phyloP scores from a whole-genome alignment of 176 grass and related monocot species.

The Bonia amplexicaulis region DNA sequence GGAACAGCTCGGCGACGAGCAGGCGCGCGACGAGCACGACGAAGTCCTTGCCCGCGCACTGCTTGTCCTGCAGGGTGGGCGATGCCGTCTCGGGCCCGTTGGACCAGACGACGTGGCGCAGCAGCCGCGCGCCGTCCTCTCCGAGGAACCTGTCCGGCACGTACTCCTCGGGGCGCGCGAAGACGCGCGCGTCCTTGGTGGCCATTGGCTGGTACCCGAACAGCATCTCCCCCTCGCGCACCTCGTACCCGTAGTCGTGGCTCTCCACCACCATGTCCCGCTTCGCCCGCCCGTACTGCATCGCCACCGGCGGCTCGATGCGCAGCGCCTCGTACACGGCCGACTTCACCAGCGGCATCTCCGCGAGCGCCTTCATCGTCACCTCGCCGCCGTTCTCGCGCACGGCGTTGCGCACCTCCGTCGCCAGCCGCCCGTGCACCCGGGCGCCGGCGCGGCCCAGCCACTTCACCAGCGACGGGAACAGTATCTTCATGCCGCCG shows the following conservation, averaged over 20 bases:
- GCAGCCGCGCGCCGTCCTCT: constrained; percentile 52
- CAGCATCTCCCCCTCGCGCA: constrained; percentile 85
- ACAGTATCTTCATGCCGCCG: constrained; percentile 77
- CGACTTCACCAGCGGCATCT: constrained; percentile 91
- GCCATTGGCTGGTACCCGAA: constrained; percentile 99
- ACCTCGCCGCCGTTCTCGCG: constrained; percentile 47
- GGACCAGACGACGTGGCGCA: constrained; percentile 86
- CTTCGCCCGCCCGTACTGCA: constrained; percentile 91
- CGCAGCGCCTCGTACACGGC: constrained; percentile 91
- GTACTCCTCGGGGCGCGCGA: constrained; percentile 70
- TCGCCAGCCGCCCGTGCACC: constrained; percentile 61
- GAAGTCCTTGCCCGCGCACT: constrained; percentile 97
- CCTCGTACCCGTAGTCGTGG: constrained; percentile 86
- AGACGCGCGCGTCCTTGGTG: constrained; percentile 85
- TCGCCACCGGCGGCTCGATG: constrained; percentile 85
- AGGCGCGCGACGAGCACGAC: constrained; percentile 86
- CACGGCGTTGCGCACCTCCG: constrained; percentile 75
- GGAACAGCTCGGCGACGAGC: constrained; percentile 84
- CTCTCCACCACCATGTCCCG: constrained; percentile 94
- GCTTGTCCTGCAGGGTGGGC: constrained; percentile 86
- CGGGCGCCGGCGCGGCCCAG: constrained; percentile 74
- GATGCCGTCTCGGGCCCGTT: constrained; percentile 85
- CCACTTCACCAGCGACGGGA: constrained; percentile 73
- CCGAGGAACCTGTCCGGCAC: constrained; percentile 79
- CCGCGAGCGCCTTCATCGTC: constrained; percentile 57